Evolutionary conservation across 192 early-diverging fungal species (phyloP).

Genomic region (Neocallimastix lanati): DNA sequence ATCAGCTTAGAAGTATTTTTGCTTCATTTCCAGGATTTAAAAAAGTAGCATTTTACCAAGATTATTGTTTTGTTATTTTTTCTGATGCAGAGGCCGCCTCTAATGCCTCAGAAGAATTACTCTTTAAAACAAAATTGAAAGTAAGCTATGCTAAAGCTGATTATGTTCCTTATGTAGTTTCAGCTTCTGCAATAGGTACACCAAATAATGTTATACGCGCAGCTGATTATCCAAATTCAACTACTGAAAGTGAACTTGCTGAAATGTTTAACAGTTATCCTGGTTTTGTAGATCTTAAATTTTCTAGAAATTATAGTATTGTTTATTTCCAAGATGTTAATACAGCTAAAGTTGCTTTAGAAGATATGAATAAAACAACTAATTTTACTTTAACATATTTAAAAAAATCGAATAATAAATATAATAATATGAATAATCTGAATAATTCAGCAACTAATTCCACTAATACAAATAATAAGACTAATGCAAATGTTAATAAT

Average conservation of each 20-base stretch:
- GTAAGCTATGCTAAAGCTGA: constrained; percentile 24
- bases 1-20: constrained; percentile 14
- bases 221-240: constrained; percentile 18
- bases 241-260: constrained; percentile 15
- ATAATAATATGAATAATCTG: neutral
- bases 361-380: constrained; percentile 16
- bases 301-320: constrained; percentile 18
- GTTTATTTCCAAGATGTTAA: constrained; percentile 15
- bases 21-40: constrained; percentile 14
- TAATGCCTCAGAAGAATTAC: constrained; percentile 22
- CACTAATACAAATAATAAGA: neutral
- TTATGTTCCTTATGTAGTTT: constrained; percentile 18
- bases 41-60: constrained; percentile 23
- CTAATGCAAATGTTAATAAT: neutral
- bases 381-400: constrained; percentile 27
- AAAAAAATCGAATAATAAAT: constrained; percentile 10
- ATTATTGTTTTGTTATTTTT: constrained; percentile 30
- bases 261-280: constrained; percentile 12
- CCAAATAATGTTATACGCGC: constrained; percentile 18
- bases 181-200: constrained; percentile 11
- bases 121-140: constrained; percentile 27
- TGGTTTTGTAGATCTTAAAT: constrained; percentile 17
- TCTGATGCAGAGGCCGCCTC: constrained; percentile 11
- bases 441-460: too few species aligned
- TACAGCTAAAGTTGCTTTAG: constrained; percentile 10